Percentiles rank a stretch among this genome's conserved stretches.
Conservation (phyloP, 179 eudicot species). For the Beta macrorhiza region DNA sequence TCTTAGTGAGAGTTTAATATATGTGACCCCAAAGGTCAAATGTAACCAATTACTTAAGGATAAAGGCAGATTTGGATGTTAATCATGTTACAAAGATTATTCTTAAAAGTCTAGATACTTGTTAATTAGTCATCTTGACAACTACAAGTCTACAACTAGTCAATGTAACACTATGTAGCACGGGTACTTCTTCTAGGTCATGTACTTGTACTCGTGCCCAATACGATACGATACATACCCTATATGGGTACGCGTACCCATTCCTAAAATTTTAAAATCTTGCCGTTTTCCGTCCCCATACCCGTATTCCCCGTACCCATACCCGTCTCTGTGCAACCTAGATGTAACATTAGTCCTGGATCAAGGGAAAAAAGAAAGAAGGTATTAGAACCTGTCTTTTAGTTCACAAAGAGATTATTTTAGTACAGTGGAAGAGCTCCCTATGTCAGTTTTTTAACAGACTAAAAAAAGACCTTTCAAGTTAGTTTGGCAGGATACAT, state of each 20-base stretch:
- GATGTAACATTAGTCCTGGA: background rate
- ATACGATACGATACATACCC: too few relatives aligned
- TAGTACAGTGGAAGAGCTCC: background rate
- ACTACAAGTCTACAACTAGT: background rate
- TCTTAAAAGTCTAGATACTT: background rate
- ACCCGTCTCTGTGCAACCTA: too few relatives aligned
- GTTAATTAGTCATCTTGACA: background rate
- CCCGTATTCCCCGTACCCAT: too few relatives aligned
- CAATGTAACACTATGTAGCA: slow-evolving; percentile 2
- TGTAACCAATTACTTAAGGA: background rate
- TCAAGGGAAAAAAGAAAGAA: background rate
- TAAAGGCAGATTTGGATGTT: background rate
- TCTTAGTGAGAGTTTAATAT: too few relatives aligned
- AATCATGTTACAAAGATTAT: background rate
- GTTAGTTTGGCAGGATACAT: slow-evolving; percentile 5
- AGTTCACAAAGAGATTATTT: too few relatives aligned
- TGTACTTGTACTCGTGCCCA: too few relatives aligned
- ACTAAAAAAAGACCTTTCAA: background rate
- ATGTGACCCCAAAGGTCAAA: too few relatives aligned
- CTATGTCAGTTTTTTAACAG: background rate
- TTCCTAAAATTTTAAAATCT: too few relatives aligned
- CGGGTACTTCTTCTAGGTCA: too few relatives aligned
- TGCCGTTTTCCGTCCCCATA: too few relatives aligned
- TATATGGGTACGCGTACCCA: too few relatives aligned
- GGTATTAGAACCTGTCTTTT: background rate